These are phyloP conservation scores for Blepharisma undulans DNA, from an alignment of 169 alveolate species.

Conservation along the genomic window DNA sequence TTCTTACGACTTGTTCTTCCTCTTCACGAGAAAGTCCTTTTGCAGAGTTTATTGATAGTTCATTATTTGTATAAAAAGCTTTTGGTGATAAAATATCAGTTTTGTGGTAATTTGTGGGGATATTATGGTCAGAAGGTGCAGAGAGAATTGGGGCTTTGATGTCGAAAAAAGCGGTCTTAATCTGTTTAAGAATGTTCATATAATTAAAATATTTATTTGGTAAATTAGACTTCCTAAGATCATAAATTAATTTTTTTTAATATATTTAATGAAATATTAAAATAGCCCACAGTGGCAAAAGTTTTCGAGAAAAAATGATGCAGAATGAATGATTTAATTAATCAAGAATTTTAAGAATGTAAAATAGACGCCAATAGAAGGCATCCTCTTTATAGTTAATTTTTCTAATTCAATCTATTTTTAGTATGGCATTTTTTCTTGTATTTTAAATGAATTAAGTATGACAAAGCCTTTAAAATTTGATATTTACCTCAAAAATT, in stretches of 20 bases:
- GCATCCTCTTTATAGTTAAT: neutral
- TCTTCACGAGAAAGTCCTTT: neutral
- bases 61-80: neutral
- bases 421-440: neutral
- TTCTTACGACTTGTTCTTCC: neutral
- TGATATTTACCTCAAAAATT: too few species aligned
- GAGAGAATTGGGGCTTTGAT: neutral
- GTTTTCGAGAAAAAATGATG: neutral
- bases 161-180: neutral
- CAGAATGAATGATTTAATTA: neutral
- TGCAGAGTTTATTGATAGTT: neutral
- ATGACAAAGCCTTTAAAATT: too few species aligned
- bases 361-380: neutral
- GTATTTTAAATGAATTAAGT: too few species aligned
- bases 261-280: too few species aligned
- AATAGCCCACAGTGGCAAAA: neutral
- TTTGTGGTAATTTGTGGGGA: neutral
- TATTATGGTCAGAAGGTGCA: neutral
- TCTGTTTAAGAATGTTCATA: neutral
- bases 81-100: neutral
- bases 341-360: too few species aligned
- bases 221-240: neutral
- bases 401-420: too few species aligned
- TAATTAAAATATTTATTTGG: neutral
- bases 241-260: neutral